A percentile compares a stretch with the other conserved stretches of the same genome.
Conservation (phyloP, 2,329 filamentous ascomycete genomes). For the Drechmeria coniospora region DNA sequence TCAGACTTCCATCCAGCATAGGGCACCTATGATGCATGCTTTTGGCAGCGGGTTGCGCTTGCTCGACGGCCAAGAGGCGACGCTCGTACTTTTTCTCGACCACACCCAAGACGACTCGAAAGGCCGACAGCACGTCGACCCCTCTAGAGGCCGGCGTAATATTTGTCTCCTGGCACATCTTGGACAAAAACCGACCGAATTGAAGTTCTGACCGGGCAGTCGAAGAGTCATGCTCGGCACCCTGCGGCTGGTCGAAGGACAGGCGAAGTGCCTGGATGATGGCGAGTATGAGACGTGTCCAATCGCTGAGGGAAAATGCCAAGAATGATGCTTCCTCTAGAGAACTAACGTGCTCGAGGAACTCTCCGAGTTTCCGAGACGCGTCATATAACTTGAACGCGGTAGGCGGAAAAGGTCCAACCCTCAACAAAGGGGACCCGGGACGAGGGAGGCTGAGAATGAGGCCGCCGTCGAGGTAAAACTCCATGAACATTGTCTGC, state of each 20-base stretch:
- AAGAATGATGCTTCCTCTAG: slow-evolving; percentile 17
- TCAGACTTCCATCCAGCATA: slow-evolving; percentile 34
- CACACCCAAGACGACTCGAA: slow-evolving; percentile 28
- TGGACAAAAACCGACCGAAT: slow-evolving; percentile 23
- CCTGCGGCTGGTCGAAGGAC: slow-evolving; percentile 26
- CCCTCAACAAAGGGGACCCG: background rate
- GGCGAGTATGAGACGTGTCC: slow-evolving; percentile 23
- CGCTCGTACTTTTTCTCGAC: slow-evolving; percentile 30
- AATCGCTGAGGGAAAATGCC: slow-evolving; percentile 26
- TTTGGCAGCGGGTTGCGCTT: slow-evolving; percentile 6
- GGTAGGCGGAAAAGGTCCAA: slow-evolving; percentile 6
- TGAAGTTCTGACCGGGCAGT: slow-evolving; percentile 23
- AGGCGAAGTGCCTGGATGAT: slow-evolving; percentile 29
- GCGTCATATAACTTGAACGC: slow-evolving; percentile 9
- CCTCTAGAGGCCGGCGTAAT: slow-evolving; percentile 11
- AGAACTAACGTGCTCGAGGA: slow-evolving; percentile 17
- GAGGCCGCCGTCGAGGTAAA: slow-evolving; percentile 23
- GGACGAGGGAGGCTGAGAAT: slow-evolving; percentile 13
- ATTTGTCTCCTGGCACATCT: slow-evolving; percentile 15
- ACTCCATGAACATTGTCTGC: slow-evolving; percentile 18
- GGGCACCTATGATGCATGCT: slow-evolving; percentile 23
- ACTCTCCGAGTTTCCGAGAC: slow-evolving; percentile 11
- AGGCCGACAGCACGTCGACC: slow-evolving; percentile 28
- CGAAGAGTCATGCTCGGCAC: slow-evolving; percentile 19
- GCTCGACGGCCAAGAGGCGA: slow-evolving; percentile 19